Conservation (phyloP, 768 basidiomycete species). For the Kondoa malvinella region DNA sequence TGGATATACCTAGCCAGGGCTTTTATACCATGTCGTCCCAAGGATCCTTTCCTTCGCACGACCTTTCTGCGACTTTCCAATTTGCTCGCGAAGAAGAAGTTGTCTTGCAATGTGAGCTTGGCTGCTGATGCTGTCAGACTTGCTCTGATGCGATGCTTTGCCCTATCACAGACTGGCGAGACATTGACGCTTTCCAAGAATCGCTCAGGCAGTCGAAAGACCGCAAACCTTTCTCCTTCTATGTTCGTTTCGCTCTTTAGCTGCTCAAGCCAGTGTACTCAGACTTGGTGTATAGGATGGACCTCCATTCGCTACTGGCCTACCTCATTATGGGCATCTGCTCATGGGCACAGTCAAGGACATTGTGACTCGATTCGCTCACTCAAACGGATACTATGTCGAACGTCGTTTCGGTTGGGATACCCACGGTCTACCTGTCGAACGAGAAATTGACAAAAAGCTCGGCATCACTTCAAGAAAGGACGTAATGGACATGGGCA, state of each 20-base stretch:
- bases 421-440: constrained; percentile 74
- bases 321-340: constrained; percentile 90
- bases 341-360: constrained; percentile 69
- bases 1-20: too few relatives aligned
- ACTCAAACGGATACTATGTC: constrained; percentile 19
- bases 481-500: constrained; percentile 88
- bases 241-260: constrained; percentile 53
- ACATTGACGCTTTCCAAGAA: constrained; percentile 94
- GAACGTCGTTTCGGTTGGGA: constrained; percentile 16
- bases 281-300: neutral
- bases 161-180: constrained; percentile 62
- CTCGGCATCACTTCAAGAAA: constrained; percentile 78
- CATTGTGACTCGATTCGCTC: constrained; percentile 19
- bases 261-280: neutral
- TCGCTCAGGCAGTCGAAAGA: constrained; percentile 83
- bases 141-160: neutral
- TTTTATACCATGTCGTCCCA: neutral
- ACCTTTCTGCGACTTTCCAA: constrained; percentile 1
- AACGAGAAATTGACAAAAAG: constrained; percentile 97
- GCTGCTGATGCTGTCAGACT: neutral
- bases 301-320: constrained; percentile 51
- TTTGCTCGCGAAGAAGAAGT: constrained; percentile 1
- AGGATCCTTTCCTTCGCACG: constrained; percentile 7
- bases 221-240: constrained; percentile 78
- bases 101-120: constrained; percentile 1